phyloP scores from a whole-genome alignment of 257 asterid species.

The Paraleonurus japonicus region DNA sequence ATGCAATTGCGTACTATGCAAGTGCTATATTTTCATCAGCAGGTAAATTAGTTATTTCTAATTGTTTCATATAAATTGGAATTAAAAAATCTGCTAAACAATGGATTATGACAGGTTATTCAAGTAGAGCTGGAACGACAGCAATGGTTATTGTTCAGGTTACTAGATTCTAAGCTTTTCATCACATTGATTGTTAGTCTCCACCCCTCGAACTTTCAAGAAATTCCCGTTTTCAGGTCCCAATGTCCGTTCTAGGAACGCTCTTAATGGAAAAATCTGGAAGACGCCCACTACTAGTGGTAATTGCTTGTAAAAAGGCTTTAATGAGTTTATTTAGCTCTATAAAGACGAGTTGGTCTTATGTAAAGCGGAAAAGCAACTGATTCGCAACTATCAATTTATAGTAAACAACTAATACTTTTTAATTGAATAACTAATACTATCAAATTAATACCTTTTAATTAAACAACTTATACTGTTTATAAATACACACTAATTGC shows the following conservation, averaged over 20 bases:
- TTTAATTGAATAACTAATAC: too few species aligned
- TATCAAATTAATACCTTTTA: too few species aligned
- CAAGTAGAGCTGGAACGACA: slow-evolving; percentile 65
- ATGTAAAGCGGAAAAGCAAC: background rate
- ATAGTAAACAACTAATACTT: background rate
- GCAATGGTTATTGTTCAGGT: slow-evolving; percentile 91
- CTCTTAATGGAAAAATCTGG: slow-evolving; percentile 84
- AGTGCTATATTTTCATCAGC: slow-evolving; percentile 82
- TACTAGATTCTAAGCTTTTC: background rate
- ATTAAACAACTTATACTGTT: background rate
- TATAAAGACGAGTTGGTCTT: background rate
- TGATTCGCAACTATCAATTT: background rate
- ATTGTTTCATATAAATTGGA: background rate
- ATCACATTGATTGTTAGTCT: background rate
- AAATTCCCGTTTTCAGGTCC: slow-evolving; percentile 54
- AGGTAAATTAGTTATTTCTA: slow-evolving; percentile 38
- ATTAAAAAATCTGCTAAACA: slow-evolving; percentile 2
- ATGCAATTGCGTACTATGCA: slow-evolving; percentile 85
- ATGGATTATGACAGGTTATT: slow-evolving; percentile 52
- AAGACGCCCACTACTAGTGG: slow-evolving; percentile 74
- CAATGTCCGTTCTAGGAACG: slow-evolving; percentile 69
- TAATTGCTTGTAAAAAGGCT: slow-evolving; percentile 20
- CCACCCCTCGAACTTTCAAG: background rate
- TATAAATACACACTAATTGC: background rate
- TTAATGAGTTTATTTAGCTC: background rate